Conservation (phyloP, 2,329 filamentous ascomycete genomes). For the Fusarium fracticaudum region DNA sequence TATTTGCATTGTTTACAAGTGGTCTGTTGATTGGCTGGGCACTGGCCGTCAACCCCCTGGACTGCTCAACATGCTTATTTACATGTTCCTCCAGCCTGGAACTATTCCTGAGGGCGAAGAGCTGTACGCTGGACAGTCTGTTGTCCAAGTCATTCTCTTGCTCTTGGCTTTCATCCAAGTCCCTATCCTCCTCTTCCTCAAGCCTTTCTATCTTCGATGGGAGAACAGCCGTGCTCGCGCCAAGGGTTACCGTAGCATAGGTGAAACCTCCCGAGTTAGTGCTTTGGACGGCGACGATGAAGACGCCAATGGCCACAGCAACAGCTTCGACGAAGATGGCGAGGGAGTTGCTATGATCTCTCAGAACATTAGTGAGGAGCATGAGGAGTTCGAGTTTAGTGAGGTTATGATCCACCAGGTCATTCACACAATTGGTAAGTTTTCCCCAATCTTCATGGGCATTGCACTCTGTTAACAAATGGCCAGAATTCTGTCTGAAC, state of each 20-base stretch:
- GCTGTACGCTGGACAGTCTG: slow-evolving; percentile 81
- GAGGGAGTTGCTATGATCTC: slow-evolving; percentile 90
- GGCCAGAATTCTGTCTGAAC: slow-evolving; percentile 93
- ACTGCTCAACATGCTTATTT: slow-evolving; percentile 98
- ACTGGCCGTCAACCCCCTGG: slow-evolving; percentile 78
- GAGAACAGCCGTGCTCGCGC: slow-evolving; percentile 91
- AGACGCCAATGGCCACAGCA: slow-evolving; percentile 66
- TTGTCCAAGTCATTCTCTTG: slow-evolving; percentile 80
- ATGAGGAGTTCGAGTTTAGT: slow-evolving; percentile 96
- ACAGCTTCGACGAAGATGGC: slow-evolving; percentile 70
- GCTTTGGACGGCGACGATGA: slow-evolving; percentile 87
- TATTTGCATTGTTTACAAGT: slow-evolving; percentile 95
- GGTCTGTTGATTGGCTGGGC: slow-evolving; percentile 84
- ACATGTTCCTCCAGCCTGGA: slow-evolving; percentile 96
- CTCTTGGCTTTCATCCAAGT: slow-evolving; percentile 87
- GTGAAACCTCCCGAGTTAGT: slow-evolving; percentile 86
- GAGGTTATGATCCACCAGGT: slow-evolving; percentile 99
- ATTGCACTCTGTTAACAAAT: slow-evolving; percentile 43
- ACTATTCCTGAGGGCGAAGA: slow-evolving; percentile 67
- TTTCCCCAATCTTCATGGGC: background rate
- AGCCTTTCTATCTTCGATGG: slow-evolving; percentile 93
- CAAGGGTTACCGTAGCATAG: slow-evolving; percentile 91
- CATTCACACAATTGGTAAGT: slow-evolving; percentile 95
- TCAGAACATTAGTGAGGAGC: slow-evolving; percentile 83
- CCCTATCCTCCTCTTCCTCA: slow-evolving; percentile 89